These are phyloP conservation scores for Dentipellis sp. DNA, from an alignment of 768 basidiomycete species.

Conservation along the genomic window DNA sequence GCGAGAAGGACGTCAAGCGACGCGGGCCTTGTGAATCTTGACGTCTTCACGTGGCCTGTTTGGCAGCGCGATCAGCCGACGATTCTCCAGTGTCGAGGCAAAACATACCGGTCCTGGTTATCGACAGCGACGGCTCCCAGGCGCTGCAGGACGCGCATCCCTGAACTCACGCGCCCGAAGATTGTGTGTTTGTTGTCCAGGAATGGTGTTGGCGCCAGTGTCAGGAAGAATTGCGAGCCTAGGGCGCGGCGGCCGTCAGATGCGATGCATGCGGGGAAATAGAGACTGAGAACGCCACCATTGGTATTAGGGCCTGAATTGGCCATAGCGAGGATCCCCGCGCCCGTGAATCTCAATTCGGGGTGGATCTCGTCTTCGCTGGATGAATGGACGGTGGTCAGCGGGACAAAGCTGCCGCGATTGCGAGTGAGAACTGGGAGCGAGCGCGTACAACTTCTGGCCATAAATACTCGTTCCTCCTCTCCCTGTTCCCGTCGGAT, in stretches of 20 bases:
- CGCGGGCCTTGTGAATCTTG: slow-evolving; percentile 75
- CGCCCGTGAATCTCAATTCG: slow-evolving; percentile 89
- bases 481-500: slow-evolving; percentile 91
- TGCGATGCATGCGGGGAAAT: background rate
- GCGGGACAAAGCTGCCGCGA: background rate
- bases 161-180: slow-evolving; percentile 82
- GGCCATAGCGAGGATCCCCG: slow-evolving; percentile 94
- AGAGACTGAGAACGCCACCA: slow-evolving; percentile 30
- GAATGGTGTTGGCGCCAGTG: slow-evolving; percentile 74
- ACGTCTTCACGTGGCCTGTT: slow-evolving; percentile 65
- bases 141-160: slow-evolving; percentile 89
- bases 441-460: slow-evolving; percentile 61
- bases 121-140: slow-evolving; percentile 88
- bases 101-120: slow-evolving; percentile 69
- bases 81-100: background rate
- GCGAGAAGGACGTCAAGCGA: background rate
- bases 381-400: background rate
- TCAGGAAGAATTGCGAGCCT: slow-evolving; percentile 96
- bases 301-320: slow-evolving; percentile 95
- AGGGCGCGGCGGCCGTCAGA: slow-evolving; percentile 23
- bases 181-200: slow-evolving; percentile 83
- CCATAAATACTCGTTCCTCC: slow-evolving; percentile 88
- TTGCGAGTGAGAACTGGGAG: slow-evolving; percentile 5
- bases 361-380: slow-evolving; percentile 90
- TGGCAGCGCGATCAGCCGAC: background rate